phyloP scores from a whole-genome alignment of 495 filamentous ascomycete species.

The Daldinia decipiens region DNA sequence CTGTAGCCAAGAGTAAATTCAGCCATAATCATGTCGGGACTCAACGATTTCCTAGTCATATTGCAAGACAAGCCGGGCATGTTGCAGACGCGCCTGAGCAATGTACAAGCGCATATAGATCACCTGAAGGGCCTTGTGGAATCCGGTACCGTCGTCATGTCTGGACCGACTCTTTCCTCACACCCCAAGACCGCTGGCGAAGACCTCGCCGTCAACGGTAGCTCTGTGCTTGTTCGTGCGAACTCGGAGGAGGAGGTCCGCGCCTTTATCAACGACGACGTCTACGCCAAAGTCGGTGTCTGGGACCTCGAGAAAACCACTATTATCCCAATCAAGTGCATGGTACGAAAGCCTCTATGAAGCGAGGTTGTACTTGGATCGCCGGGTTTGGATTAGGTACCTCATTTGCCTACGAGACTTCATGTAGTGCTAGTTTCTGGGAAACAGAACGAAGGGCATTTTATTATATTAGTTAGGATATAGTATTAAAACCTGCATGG shows the following conservation, averaged over 20 bases:
- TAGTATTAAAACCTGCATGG: not conserved
- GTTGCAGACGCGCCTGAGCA: conserved; percentile 19
- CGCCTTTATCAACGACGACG: conserved; percentile 21
- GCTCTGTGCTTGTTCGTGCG: conserved; percentile 30
- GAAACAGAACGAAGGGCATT: not conserved
- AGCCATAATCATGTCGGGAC: conserved; percentile 25
- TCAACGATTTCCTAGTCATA: conserved; percentile 40
- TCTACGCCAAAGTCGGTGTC: conserved; percentile 35
- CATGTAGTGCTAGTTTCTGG: not conserved
- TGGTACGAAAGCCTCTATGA: conserved; percentile 38
- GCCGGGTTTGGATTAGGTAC: not conserved
- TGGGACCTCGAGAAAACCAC: conserved; percentile 37
- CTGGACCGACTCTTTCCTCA: conserved; percentile 30
- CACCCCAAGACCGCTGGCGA: conserved; percentile 25
- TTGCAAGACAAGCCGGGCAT: conserved; percentile 33
- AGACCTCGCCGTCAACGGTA: conserved; percentile 32
- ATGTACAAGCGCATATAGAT: conserved; percentile 30
- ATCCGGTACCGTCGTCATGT: conserved; percentile 34
- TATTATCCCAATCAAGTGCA: conserved; percentile 30
- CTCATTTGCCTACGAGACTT: not conserved
- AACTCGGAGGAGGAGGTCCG: conserved; percentile 28
- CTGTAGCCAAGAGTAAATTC: not conserved
- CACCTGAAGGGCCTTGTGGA: conserved; percentile 33
- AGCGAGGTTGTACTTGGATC: not conserved
- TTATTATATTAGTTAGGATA: not conserved